Evolutionary conservation across 2,329 filamentous ascomycete genomes (phyloP).

Genomic region (Tetracladium maxilliforme): DNA sequence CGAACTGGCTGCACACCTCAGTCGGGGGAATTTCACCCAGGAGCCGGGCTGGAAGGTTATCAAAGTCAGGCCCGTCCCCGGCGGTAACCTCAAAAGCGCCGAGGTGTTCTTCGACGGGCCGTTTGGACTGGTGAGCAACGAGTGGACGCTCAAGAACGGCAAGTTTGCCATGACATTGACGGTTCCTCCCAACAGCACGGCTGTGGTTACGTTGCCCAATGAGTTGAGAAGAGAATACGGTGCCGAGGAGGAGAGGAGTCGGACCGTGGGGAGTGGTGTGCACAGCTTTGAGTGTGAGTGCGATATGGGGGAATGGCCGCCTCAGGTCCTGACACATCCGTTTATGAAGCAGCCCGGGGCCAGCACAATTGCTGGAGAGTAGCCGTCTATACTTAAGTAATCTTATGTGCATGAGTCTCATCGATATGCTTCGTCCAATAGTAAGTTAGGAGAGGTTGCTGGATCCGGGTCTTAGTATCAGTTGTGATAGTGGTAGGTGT

Average conservation of each 20-base stretch:
- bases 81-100: conserved; percentile 13
- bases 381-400: too few species aligned
- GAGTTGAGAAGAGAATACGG: not conserved
- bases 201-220: conserved; percentile 5
- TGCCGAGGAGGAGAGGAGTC: conserved; percentile 1
- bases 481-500: too few species aligned
- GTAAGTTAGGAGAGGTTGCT: too few species aligned
- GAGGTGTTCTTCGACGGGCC: conserved; percentile 12
- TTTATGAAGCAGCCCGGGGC: too few species aligned
- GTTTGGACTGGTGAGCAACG: conserved; percentile 12
- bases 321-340: too few species aligned
- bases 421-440: too few species aligned
- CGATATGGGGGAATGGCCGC: conserved; percentile 2
- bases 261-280: conserved; percentile 2
- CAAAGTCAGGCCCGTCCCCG: conserved; percentile 13
- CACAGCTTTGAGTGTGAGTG: conserved; percentile 2
- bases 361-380: too few species aligned
- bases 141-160: conserved; percentile 6
- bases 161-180: conserved; percentile 6
- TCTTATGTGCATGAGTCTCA: too few species aligned
- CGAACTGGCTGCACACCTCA: conserved; percentile 17
- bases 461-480: too few species aligned
- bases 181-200: conserved; percentile 10
- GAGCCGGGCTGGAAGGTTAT: conserved; percentile 15
- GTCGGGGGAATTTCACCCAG: conserved; percentile 15